These are phyloP conservation scores for Miscanthus lutarioriparius DNA, from an alignment of 176 grass and related monocot species.

Conservation along the genomic window DNA sequence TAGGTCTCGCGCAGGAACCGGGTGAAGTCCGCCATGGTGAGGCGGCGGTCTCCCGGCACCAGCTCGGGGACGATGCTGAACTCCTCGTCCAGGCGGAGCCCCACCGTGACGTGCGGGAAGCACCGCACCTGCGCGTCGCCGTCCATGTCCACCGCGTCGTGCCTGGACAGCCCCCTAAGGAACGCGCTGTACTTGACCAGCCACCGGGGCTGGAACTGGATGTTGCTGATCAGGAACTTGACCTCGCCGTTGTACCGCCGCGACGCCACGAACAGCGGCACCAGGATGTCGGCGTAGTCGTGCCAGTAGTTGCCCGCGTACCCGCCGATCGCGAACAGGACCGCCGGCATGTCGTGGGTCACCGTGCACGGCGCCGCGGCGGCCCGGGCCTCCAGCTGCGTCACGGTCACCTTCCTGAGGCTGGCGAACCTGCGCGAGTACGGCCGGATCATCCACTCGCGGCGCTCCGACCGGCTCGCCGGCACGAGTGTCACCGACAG, in stretches of 20 bases:
- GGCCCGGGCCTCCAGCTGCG: constrained; percentile 15
- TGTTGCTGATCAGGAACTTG: constrained; percentile 51
- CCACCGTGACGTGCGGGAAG: constrained; percentile 52
- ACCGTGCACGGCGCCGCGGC: constrained; percentile 48
- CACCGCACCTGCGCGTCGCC: constrained; percentile 49
- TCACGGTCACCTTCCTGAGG: constrained; percentile 36
- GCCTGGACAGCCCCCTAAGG: constrained; percentile 35
- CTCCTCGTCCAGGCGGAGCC: constrained; percentile 59
- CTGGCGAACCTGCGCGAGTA: constrained; percentile 48
- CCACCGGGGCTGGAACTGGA: constrained; percentile 52
- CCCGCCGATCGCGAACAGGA: constrained; percentile 66
- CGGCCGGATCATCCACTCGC: constrained; percentile 47
- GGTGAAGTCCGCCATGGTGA: constrained; percentile 69
- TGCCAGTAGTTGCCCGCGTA: constrained; percentile 64
- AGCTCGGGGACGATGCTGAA: constrained; percentile 54
- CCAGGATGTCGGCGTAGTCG: constrained; percentile 56
- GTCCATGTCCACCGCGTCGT: constrained; percentile 58
- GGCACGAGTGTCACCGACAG: constrained; percentile 35
- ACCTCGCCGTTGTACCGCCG: constrained; percentile 57
- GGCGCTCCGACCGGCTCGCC: not conserved
- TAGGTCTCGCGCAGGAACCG: constrained; percentile 49
- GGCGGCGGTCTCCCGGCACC: constrained; percentile 18
- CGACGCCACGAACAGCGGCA: constrained; percentile 77
- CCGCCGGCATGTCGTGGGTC: constrained; percentile 40
- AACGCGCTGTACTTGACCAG: constrained; percentile 50